Base-by-base conservation (phyloP, 2,329 filamentous ascomycete species). In the Alternaria sp. region DNA sequence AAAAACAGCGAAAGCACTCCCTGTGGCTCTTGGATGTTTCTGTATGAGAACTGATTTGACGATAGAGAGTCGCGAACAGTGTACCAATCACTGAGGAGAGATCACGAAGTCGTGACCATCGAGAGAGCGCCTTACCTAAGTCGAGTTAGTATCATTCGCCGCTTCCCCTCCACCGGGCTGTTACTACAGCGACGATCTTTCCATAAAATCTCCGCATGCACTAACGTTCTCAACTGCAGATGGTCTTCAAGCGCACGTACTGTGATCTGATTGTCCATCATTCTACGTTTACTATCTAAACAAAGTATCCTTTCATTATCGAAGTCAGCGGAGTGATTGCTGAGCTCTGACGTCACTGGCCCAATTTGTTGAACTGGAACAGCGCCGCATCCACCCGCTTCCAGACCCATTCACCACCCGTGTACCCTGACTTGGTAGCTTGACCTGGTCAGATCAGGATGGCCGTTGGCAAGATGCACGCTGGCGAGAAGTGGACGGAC, bases 401-500 rank as follows among this genome's bases (percentile, higher is more conserved):
- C 56, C 56, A 57, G 56, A 44, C 61, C 58, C 40, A 60, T 53
- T 37, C 40, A 54, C n/a, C 52, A 46, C 51, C 28, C 51, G 44
- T 48, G 58, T 40, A 44, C 11, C 29, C 29, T n/a, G 40, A 45
- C 54, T 54, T 51, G 33, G 54, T 50, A 37, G 31, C 46, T 51
- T 44, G 34, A 1, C 72, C 73, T 0, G 85, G 11, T 1, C 46
- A 74, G 59, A 87, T 86, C 69, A 82, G 79, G 59, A 90, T 91
- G 88, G 83, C 81, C 59, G 85, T 90, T 11, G 88, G 88, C 0
- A 73, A 80, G 49, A 76, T 77, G 48, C 85, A 88, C 69, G 80
- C 80, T 0, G 86, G 85, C 0, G 85, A 90, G 76, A 73, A 78
- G 37, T 90, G 88, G 88, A 86, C 84, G 0, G 88, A 91, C 77